Base-by-base conservation (phyloP, 2,329 filamentous ascomycete species). In the Paraconiothyrium sp. region DNA sequence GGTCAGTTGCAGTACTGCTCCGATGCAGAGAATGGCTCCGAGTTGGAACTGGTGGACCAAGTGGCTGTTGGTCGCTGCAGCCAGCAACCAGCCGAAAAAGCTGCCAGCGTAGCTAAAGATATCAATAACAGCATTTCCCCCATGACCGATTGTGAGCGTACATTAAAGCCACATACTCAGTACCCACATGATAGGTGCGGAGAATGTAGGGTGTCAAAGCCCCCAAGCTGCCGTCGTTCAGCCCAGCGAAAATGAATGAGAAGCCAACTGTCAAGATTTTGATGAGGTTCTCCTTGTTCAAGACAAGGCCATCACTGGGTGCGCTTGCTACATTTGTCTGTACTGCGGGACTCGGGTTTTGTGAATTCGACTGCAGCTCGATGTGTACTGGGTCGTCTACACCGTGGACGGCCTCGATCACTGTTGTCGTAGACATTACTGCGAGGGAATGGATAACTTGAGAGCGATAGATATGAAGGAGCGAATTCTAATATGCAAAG, bases 191-290 rank as follows among this genome's bases (percentile, higher is more conserved):
- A 67, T 89, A 89, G 3, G 84, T 82, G 5, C 82, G 80, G 4
- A 90, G 81, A 10, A 90, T 82, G 67, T 90, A 89, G 0, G 88
- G 89, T 1, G 90, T 84, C 14, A 91, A 65, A 1, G 88, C 83
- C 2, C 89, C 89, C 0, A 90, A 78, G 62, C 84, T 88, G 35
- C 88, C 88, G 71, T 90, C 89, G 59, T 89, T 90, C 51, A 86
- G 80, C 0, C 89, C 88, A 0, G 88, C 87, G 34, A 88, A 86
- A 69, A 90, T 89, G 78, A 90, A 90, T 0, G 86, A 88, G 64
- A 89, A 85, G 0, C 84, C 51, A 75, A 80, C 5, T 44, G 60
- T 63, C 41, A 84, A 57, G 2, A 90, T 74, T 69, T 87, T 88
- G 39, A 85, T 14, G 34, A 63, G 24, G 20, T 47, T 67, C 22